Evolutionary conservation across 73 alveolate genomes (phyloP).

Genomic region (Blepharisma japonicum): DNA sequence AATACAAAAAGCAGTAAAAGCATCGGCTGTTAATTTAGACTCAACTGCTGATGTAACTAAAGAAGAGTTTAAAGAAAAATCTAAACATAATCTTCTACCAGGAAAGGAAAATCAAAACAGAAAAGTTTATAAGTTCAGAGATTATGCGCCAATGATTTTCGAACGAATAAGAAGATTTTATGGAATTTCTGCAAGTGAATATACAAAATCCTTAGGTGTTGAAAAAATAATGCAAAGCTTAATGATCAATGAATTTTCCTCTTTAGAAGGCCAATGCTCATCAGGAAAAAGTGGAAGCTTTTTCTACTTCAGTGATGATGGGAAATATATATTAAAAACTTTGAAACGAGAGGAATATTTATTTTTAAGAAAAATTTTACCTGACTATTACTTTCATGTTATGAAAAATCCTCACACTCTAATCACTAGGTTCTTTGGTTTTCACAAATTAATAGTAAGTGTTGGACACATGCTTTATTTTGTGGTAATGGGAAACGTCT

Average conservation of each 20-base stretch:
- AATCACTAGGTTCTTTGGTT: conserved; percentile 65
- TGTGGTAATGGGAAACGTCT: conserved; percentile 82
- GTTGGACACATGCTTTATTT: conserved; percentile 50
- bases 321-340: conserved; percentile 91
- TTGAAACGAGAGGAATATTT: conserved; percentile 80
- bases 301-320: conserved; percentile 97
- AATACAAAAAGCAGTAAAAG: conserved; percentile 79
- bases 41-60: conserved; percentile 43
- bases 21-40: conserved; percentile 25
- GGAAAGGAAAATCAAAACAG: conserved; percentile 61
- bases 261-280: conserved; percentile 47
- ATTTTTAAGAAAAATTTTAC: conserved; percentile 76
- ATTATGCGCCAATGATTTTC: conserved; percentile 85
- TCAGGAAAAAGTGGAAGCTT: conserved; percentile 97
- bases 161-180: conserved; percentile 66
- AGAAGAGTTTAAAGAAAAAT: conserved; percentile 61
- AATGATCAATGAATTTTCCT: conserved; percentile 39
- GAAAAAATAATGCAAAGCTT: conserved; percentile 57
- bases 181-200: conserved; percentile 58
- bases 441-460: conserved; percentile 53
- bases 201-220: conserved; percentile 78
- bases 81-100: conserved; percentile 68
- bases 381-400: conserved; percentile 72
- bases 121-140: conserved; percentile 74
- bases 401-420: conserved; percentile 80